A percentile compares a stretch with the other conserved stretches of the same genome.
Conservation (phyloP, 768 basidiomycete species). For the Tubosaeta brunneosetosa region DNA sequence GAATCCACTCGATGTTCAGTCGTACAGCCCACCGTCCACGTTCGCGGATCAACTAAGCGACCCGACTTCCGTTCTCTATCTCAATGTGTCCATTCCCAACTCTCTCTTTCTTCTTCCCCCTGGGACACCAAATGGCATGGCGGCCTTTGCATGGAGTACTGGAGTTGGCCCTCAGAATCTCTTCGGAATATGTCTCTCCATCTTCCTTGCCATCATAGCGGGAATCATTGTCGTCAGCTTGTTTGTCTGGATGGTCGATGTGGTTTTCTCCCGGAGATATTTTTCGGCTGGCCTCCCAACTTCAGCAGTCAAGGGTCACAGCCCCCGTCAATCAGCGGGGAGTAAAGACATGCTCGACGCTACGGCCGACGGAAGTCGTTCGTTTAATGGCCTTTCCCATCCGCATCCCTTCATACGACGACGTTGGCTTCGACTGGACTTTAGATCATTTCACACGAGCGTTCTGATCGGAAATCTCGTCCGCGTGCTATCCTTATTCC, state of each 20-base stretch:
- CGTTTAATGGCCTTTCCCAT: slow-evolving; percentile 23
- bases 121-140: slow-evolving; percentile 60
- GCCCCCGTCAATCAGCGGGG: slow-evolving; percentile 38
- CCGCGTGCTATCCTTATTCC: slow-evolving; percentile 86
- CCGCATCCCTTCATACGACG: slow-evolving; percentile 25
- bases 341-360: slow-evolving; percentile 52
- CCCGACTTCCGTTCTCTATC: slow-evolving; percentile 67
- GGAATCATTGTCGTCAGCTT: slow-evolving; percentile 66
- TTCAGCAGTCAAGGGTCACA: slow-evolving; percentile 27
- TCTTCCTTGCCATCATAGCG: slow-evolving; percentile 78
- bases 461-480: slow-evolving; percentile 88
- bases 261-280: slow-evolving; percentile 33
- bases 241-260: slow-evolving; percentile 71
- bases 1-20: slow-evolving; percentile 56
- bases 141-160: slow-evolving; percentile 78
- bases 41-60: slow-evolving; percentile 75
- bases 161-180: slow-evolving; percentile 81
- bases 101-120: slow-evolving; percentile 65
- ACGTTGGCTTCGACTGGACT: slow-evolving; percentile 43
- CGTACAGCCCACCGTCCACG: slow-evolving; percentile 60
- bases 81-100: slow-evolving; percentile 66
- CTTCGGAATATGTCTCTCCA: slow-evolving; percentile 72
- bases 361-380: slow-evolving; percentile 27
- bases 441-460: slow-evolving; percentile 76
- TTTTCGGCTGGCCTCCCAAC: slow-evolving; percentile 14